A percentile compares a stretch with the other conserved stretches of the same genome.
phyloP scores from a whole-genome alignment of 208 protist genomes.

The Lotmaria passim region DNA sequence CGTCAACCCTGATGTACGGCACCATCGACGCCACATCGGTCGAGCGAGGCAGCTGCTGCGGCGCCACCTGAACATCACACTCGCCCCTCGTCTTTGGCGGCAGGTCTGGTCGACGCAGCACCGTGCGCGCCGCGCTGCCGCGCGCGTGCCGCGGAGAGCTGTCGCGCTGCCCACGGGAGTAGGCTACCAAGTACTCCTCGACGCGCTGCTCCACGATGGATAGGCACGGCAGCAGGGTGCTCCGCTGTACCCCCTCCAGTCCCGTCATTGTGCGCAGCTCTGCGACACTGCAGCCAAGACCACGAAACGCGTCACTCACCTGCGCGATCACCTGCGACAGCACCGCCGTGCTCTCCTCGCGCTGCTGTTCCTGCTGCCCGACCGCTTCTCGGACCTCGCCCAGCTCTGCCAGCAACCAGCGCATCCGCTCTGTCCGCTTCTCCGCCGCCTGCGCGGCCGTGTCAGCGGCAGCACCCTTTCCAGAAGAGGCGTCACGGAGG shows the following conservation, averaged over 20 bases:
- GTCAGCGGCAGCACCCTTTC: too few relatives aligned
- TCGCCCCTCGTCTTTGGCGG: conserved; percentile 13
- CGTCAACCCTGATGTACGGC: conserved; percentile 1
- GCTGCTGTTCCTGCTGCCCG: conserved; percentile 36
- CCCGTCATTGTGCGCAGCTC: conserved; percentile 38
- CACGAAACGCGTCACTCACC: conserved; percentile 47
- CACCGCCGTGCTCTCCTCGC: conserved; percentile 23
- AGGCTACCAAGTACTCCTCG: conserved; percentile 79
- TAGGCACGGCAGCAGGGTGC: conserved; percentile 45
- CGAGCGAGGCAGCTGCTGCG: conserved; percentile 41
- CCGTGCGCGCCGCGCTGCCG: conserved; percentile 38
- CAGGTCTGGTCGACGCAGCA: conserved; percentile 52
- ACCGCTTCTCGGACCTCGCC: conserved; percentile 31
- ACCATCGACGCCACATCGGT: conserved; percentile 25
- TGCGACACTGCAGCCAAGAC: conserved; percentile 48
- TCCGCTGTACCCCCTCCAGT: conserved; percentile 34
- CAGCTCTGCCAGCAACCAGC: conserved; percentile 25
- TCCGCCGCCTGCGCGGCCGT: neutral
- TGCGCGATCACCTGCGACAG: conserved; percentile 38
- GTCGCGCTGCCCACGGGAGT: conserved; percentile 27
- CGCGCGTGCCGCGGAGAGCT: too few relatives aligned
- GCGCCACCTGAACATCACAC: conserved; percentile 8
- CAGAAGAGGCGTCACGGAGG: too few relatives aligned
- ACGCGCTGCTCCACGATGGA: conserved; percentile 71
- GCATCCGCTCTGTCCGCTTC: conserved; percentile 10